phyloP scores from a whole-genome alignment of 1,139 yeast species.

The Wickerhamomyces sp. region DNA sequence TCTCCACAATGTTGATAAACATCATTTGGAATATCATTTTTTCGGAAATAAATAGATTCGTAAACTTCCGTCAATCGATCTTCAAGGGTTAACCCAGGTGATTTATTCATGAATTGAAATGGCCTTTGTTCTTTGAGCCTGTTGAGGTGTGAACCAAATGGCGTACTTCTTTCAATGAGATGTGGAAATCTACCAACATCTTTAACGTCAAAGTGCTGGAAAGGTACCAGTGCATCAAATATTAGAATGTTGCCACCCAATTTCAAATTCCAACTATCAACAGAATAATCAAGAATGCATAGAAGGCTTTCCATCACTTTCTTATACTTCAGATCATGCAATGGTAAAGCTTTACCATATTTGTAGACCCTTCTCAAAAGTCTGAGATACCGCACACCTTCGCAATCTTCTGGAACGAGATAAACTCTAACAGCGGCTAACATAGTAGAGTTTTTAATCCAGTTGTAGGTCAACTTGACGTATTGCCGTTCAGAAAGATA shows the following conservation, averaged over 20 bases:
- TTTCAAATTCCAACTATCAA: slow-evolving; percentile 11
- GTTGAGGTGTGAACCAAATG: slow-evolving; percentile 10
- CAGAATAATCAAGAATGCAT: slow-evolving; percentile 35
- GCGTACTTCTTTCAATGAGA: slow-evolving; percentile 4
- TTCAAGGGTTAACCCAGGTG: slow-evolving; percentile 5
- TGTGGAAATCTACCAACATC: slow-evolving; percentile 7
- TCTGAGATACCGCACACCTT: slow-evolving; percentile 30
- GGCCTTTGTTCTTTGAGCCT: slow-evolving; percentile 7
- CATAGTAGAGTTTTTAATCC: slow-evolving; percentile 11
- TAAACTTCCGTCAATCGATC: slow-evolving; percentile 23
- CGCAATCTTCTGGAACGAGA: slow-evolving; percentile 41
- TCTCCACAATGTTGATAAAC: slow-evolving; percentile 20
- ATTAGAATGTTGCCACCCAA: slow-evolving; percentile 3
- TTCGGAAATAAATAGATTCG: slow-evolving; percentile 14
- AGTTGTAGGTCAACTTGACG: slow-evolving; percentile 42
- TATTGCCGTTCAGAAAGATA: slow-evolving; percentile 37
- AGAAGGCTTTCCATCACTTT: slow-evolving; percentile 32
- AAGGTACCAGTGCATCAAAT: slow-evolving; percentile 12
- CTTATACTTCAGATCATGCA: slow-evolving; percentile 29
- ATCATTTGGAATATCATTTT: slow-evolving; percentile 18
- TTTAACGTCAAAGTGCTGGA: slow-evolving; percentile 9
- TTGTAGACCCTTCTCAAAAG: slow-evolving; percentile 30
- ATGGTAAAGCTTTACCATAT: slow-evolving; percentile 24
- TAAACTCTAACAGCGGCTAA: slow-evolving; percentile 38
- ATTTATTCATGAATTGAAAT: slow-evolving; percentile 5